A percentile compares a stretch with the other conserved stretches of the same genome.
These are phyloP conservation scores for Spizellomyces sp. DNA, from an alignment of 192 early-diverging fungal genomes.

Conservation along the genomic window DNA sequence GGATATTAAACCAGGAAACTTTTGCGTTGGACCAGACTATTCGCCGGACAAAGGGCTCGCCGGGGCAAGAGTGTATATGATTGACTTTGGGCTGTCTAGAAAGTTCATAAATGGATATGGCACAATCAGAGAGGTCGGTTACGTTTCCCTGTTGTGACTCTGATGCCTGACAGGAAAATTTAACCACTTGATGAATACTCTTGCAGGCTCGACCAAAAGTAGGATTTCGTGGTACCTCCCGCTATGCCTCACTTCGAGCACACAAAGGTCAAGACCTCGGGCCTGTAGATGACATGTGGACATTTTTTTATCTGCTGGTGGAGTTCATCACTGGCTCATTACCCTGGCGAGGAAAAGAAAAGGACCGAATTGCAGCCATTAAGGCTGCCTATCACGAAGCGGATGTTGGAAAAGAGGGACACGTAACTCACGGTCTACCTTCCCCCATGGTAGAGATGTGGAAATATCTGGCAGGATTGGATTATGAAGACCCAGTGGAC, in stretches of 20 bases:
- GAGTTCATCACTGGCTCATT: conserved; percentile 54
- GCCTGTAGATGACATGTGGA: conserved; percentile 63
- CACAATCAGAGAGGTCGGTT: conserved; percentile 36
- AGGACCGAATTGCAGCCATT: conserved; percentile 40
- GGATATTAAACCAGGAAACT: conserved; percentile 62
- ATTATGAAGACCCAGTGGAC: conserved; percentile 40
- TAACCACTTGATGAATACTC: conserved; percentile 1
- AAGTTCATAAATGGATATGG: conserved; percentile 35
- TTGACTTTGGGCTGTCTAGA: conserved; percentile 59
- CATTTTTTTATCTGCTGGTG: conserved; percentile 55
- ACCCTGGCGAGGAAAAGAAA: conserved; percentile 63
- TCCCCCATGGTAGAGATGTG: conserved; percentile 29
- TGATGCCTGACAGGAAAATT: not conserved
- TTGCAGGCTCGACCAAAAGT: conserved; percentile 46
- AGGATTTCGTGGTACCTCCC: conserved; percentile 62
- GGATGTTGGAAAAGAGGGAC: not conserved
- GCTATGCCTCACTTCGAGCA: conserved; percentile 56
- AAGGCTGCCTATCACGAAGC: conserved; percentile 5
- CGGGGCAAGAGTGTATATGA: conserved; percentile 43
- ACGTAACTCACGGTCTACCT: conserved; percentile 20
- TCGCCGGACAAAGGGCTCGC: not conserved
- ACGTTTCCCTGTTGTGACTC: not conserved
- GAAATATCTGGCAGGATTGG: conserved; percentile 32
- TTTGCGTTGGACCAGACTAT: conserved; percentile 31
- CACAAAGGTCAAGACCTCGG: conserved; percentile 53